phyloP scores from a whole-genome alignment of 768 basidiomycete species.

The Mycena belliarum region DNA sequence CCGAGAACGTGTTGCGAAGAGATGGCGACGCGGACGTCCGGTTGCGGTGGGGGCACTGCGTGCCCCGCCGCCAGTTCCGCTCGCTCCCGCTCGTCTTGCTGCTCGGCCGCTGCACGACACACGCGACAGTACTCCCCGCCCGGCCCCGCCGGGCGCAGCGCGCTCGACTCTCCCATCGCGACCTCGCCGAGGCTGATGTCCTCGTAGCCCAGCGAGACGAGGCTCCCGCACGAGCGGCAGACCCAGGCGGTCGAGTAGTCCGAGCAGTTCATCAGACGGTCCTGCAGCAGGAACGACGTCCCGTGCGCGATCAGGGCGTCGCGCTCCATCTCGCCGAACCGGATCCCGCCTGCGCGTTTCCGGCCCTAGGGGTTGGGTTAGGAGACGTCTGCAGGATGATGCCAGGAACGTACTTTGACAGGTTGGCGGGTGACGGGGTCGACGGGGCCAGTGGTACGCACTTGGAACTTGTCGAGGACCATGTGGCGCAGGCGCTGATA shows the following conservation, averaged over 20 bases:
- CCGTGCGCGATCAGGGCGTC: slow-evolving; percentile 99
- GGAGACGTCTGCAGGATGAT: neutral
- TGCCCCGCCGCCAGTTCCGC: slow-evolving; percentile 60
- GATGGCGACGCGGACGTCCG: slow-evolving; percentile 66
- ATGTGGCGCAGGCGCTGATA: slow-evolving; percentile 99
- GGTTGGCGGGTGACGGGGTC: slow-evolving; percentile 96
- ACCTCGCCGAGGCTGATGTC: slow-evolving; percentile 75
- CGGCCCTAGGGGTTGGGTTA: slow-evolving; percentile 65
- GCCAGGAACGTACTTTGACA: slow-evolving; percentile 76
- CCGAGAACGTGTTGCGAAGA: slow-evolving; percentile 68
- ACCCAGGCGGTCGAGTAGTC: slow-evolving; percentile 99
- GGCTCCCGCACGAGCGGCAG: slow-evolving; percentile 92
- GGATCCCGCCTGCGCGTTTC: slow-evolving; percentile 97
- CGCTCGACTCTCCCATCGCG: slow-evolving; percentile 49
- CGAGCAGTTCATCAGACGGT: slow-evolving; percentile 99
- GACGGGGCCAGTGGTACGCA: slow-evolving; percentile 96
- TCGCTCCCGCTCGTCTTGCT: slow-evolving; percentile 62
- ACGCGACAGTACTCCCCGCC: slow-evolving; percentile 94
- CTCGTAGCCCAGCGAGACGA: slow-evolving; percentile 95
- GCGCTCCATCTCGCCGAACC: slow-evolving; percentile 99
- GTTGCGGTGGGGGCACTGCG: slow-evolving; percentile 39
- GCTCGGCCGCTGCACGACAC: slow-evolving; percentile 75
- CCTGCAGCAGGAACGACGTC: slow-evolving; percentile 96
- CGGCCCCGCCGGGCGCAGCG: slow-evolving; percentile 63
- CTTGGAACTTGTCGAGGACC: slow-evolving; percentile 99